A percentile compares a stretch with the other conserved stretches of the same genome.
Evolutionary conservation across 331 rosid species (phyloP).

Genomic region (Saraca asoca): DNA sequence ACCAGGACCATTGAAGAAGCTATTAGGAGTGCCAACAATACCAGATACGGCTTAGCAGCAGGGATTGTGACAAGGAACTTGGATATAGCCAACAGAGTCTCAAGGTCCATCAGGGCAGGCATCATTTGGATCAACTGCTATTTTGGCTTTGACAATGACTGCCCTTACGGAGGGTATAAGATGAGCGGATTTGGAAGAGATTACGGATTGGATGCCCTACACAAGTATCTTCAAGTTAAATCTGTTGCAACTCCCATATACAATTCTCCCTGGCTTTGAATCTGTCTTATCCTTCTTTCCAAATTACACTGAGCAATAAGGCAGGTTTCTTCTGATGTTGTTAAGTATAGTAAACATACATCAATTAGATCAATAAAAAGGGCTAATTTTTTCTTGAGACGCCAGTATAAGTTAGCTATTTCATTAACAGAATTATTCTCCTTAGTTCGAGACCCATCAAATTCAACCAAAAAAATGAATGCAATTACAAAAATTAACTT

Average conservation of each 20-base stretch:
- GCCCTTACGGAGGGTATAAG: constrained; percentile 69
- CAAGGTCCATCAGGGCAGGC: constrained; percentile 78
- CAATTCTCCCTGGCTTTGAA: constrained; percentile 79
- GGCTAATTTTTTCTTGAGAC: no score
- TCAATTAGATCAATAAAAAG: no score
- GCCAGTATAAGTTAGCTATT: no score
- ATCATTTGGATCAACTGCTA: constrained; percentile 80
- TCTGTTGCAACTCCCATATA: constrained; percentile 70
- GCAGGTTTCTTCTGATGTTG: no score
- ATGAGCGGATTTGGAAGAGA: constrained; percentile 61
- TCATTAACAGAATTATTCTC: no score
- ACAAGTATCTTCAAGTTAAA: constrained; percentile 66
- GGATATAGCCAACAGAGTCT: constrained; percentile 67
- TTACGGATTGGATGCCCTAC: constrained; percentile 51
- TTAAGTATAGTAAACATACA: no score
- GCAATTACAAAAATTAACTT: no score
- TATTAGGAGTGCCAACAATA: constrained; percentile 65
- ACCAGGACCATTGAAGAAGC: constrained; percentile 74
- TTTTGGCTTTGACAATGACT: constrained; percentile 47
- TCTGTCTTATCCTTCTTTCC: not conserved
- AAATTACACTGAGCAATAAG: no score
- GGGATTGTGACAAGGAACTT: constrained; percentile 74
- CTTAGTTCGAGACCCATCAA: no score
- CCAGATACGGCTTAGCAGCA: constrained; percentile 75
- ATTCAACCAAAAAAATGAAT: no score